A percentile compares a stretch with the other conserved stretches of the same genome.
Evolutionary conservation across 345 rosid genomes (phyloP).

Genomic region (Brassica cretica): DNA sequence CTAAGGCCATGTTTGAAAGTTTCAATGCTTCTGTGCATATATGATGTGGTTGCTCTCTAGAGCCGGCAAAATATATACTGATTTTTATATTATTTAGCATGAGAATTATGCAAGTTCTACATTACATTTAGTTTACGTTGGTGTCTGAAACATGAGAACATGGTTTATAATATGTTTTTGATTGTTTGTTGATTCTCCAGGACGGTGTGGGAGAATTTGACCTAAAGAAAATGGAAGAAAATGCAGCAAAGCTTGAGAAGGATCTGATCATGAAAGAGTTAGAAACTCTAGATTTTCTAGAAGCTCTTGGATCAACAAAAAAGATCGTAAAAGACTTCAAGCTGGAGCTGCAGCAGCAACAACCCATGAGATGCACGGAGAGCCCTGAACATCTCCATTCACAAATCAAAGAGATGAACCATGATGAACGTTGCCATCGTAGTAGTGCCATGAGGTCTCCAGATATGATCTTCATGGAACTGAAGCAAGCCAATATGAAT

Average conservation of each 20-base stretch:
- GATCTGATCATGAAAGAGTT: slow-evolving; percentile 90
- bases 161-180: not conserved
- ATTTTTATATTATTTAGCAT: not conserved
- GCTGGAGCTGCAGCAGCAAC: slow-evolving; percentile 71
- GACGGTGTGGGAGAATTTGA: slow-evolving; percentile 60
- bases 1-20: not conserved
- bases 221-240: slow-evolving; percentile 78
- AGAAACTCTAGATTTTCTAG: slow-evolving; percentile 86
- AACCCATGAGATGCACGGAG: slow-evolving; percentile 52
- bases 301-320: slow-evolving; percentile 82
- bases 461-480: slow-evolving; percentile 67
- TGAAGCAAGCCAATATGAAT: slow-evolving; percentile 75
- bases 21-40: not conserved
- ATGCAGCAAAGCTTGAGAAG: slow-evolving; percentile 79
- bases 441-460: slow-evolving; percentile 49
- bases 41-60: not conserved
- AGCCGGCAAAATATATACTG: not conserved
- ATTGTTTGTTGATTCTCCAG: slow-evolving; percentile 21
- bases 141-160: not conserved
- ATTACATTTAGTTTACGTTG: not conserved
- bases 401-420: slow-evolving; percentile 56
- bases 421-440: slow-evolving; percentile 43
- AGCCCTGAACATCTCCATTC: slow-evolving; percentile 38
- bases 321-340: slow-evolving; percentile 75
- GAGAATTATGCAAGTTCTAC: not conserved